A percentile compares a stretch with the other conserved stretches of the same genome.
These are phyloP conservation scores for Cordia subcordata DNA, from an alignment of 257 asterid genomes.

Conservation along the genomic window DNA sequence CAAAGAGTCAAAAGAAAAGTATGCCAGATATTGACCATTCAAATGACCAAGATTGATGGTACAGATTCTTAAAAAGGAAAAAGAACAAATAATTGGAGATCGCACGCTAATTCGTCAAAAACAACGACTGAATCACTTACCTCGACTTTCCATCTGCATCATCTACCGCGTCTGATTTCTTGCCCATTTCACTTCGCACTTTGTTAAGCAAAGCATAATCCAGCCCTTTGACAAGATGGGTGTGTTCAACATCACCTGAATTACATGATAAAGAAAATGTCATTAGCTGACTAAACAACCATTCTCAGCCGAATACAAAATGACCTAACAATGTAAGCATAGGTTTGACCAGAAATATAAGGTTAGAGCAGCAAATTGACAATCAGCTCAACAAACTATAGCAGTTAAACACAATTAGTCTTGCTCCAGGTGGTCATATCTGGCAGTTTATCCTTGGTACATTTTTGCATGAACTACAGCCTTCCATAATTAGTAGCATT, in stretches of 20 bases:
- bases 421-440: no score
- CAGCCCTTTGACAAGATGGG: slow-evolving; percentile 96
- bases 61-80: neutral
- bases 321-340: no score
- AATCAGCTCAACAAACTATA: no score
- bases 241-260: slow-evolving; percentile 99
- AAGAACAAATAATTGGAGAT: neutral
- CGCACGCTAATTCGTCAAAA: neutral
- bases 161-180: slow-evolving; percentile 80
- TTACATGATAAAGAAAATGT: slow-evolving; percentile 16
- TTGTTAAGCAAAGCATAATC: slow-evolving; percentile 94
- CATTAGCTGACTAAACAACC: slow-evolving; percentile 5
- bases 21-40: no score
- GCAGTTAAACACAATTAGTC: no score
- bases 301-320: slow-evolving; percentile 8
- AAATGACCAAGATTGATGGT: no score
- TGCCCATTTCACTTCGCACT: slow-evolving; percentile 93
- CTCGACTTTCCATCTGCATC: slow-evolving; percentile 60
- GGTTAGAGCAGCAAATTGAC: no score
- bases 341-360: no score
- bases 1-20: neutral
- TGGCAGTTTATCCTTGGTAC: no score
- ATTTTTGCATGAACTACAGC: neutral
- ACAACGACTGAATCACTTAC: slow-evolving; percentile 29
- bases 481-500: neutral